phyloP scores from a whole-genome alignment of 768 basidiomycete genomes.

The Trametes cingulata region DNA sequence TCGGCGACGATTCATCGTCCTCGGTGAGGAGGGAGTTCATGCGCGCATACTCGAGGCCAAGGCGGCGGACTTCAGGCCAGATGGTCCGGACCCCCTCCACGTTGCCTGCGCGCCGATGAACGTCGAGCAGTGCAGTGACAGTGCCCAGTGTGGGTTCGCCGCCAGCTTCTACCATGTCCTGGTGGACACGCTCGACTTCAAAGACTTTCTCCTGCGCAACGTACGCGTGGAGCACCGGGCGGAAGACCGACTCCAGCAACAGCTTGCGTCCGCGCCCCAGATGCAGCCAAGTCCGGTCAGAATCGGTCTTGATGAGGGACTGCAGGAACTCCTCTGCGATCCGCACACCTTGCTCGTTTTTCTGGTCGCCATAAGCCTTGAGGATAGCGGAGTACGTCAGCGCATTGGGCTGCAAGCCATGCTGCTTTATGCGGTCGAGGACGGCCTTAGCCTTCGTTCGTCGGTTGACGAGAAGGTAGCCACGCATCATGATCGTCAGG shows the following conservation, averaged over 20 bases:
- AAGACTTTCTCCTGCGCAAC: constrained; percentile 43
- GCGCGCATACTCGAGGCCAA: constrained; percentile 49
- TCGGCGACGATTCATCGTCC: constrained; percentile 6
- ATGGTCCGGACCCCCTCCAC: constrained; percentile 54
- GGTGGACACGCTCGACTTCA: constrained; percentile 58
- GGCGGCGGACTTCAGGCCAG: constrained; percentile 68
- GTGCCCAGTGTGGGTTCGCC: constrained; percentile 59
- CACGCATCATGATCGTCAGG: constrained; percentile 75
- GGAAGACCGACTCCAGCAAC: constrained; percentile 56
- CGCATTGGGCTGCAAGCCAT: constrained; percentile 66
- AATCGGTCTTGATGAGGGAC: constrained; percentile 39
- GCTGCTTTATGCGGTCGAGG: constrained; percentile 69
- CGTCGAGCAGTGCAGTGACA: constrained; percentile 68
- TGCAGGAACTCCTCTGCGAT: constrained; percentile 69
- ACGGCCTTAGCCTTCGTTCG: constrained; percentile 57
- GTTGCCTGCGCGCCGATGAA: constrained; percentile 62
- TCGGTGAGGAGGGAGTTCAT: constrained; percentile 35
- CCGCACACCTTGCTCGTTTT: constrained; percentile 48
- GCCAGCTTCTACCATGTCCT: constrained; percentile 53
- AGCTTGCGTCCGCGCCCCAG: constrained; percentile 40
- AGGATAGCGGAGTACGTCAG: constrained; percentile 72
- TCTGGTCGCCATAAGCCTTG: constrained; percentile 54
- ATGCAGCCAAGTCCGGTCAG: constrained; percentile 38
- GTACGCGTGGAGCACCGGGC: constrained; percentile 60
- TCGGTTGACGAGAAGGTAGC: constrained; percentile 60